Base-by-base conservation (phyloP, 2,329 filamentous ascomycete species). In the Coniosporium tulheliwenetii region DNA sequence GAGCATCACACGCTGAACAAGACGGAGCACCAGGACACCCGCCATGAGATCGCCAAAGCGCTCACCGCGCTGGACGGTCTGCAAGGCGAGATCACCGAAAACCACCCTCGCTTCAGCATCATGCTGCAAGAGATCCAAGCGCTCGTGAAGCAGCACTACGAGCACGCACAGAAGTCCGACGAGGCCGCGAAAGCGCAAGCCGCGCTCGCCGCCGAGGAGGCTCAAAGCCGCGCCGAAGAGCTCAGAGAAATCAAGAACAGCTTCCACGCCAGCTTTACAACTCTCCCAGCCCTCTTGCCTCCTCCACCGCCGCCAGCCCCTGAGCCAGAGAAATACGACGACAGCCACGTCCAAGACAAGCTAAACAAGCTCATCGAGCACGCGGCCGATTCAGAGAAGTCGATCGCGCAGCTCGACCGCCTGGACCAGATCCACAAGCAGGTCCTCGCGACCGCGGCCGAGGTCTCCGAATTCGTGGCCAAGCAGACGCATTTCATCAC, bases 351-450 rank as follows among this genome's bases (percentile, higher is more conserved):
- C 9, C 72, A 77, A 5, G 72, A 79, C 43, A 76, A 77, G 48
- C 61, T 78, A 15, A 64, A 67, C 44, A 57, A 55, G 35, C 55
- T 72, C 10, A 53, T 65, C 16, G 58, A 59, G 16, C 61, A 64
- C 39, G 51, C 60, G 2, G 35, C 38, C 12, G 48, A 51, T 16
- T 43, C 47, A 10, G 48, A 50, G 30, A 33, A 37, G 5, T 77
- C 82, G 1, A 74, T 85, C 31, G 69, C 72, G 5, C 84, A 87
- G 49, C 73, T 95, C 37, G 80, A 82, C 46, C 83, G 84, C 16
- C 72, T 98, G 5, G 85, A 95, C 49, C 75, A 86, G 57, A 91
- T 96, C 39, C 85, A 95, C 52, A 73, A 82, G 47, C 83, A 93
- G 49, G 85, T 98, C 42, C 76, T 85, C 56, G 72, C 78, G 44